phyloP scores from a whole-genome alignment of 176 grass and related monocot species.

The Eleusine indica region DNA sequence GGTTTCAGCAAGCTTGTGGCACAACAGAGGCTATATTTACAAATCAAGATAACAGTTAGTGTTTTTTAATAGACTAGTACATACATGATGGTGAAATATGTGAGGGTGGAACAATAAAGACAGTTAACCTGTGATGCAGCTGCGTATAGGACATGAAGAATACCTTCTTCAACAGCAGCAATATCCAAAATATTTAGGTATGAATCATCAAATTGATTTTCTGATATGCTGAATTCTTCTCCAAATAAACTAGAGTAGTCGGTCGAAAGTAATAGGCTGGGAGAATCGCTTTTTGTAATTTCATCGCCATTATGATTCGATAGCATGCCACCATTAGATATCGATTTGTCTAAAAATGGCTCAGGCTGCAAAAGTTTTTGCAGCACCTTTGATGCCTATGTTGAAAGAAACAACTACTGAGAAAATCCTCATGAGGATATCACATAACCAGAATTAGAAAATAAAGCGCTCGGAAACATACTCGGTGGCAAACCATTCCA shows the following conservation, averaged over 20 bases:
- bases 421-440: constrained; percentile 25
- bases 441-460: constrained; percentile 24
- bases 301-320: constrained; percentile 48
- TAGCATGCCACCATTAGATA: constrained; percentile 31
- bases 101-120: constrained; percentile 28
- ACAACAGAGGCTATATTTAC: constrained; percentile 70
- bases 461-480: constrained; percentile 52
- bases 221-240: constrained; percentile 71
- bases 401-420: constrained; percentile 37
- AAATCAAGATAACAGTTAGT: constrained; percentile 44
- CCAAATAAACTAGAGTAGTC: constrained; percentile 85
- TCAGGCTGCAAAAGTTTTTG: constrained; percentile 71
- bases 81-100: constrained; percentile 26
- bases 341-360: constrained; percentile 37
- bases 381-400: constrained; percentile 71
- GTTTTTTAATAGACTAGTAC: constrained; percentile 24
- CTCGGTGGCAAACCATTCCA: constrained; percentile 80
- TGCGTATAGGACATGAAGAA: constrained; percentile 95
- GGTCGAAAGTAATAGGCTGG: constrained; percentile 40
- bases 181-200: constrained; percentile 92
- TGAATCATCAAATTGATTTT: constrained; percentile 59
- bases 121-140: constrained; percentile 76
- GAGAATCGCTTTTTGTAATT: constrained; percentile 57
- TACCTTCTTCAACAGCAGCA: constrained; percentile 83
- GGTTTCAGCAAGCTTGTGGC: constrained; percentile 74